Conservation (phyloP, 2,329 filamentous ascomycete genomes). For the Fusarium siculi region DNA sequence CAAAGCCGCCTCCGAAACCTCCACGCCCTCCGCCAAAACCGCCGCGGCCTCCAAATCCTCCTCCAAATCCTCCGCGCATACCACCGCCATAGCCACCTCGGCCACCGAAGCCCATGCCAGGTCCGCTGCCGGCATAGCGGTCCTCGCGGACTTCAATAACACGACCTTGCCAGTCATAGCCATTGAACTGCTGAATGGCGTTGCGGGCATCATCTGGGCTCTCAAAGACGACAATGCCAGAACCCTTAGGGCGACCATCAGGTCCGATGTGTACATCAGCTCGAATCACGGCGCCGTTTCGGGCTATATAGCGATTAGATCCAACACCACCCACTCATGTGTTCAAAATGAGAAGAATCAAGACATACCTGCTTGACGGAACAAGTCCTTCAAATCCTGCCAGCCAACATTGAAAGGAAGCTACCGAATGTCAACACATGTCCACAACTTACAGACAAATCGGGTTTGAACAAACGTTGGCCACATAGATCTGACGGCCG, state of each 20-base stretch:
- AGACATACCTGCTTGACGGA: slow-evolving; percentile 92
- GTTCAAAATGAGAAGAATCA: background rate
- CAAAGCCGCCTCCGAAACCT: slow-evolving; percentile 57
- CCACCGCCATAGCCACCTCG: slow-evolving; percentile 70
- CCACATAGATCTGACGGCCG: slow-evolving; percentile 93
- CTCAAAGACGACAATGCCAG: slow-evolving; percentile 97
- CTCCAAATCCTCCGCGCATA: slow-evolving; percentile 69
- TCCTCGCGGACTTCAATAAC: slow-evolving; percentile 95
- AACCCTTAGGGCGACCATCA: slow-evolving; percentile 94
- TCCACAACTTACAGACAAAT: slow-evolving; percentile 15
- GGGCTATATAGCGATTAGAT: slow-evolving; percentile 49
- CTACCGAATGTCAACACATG: slow-evolving; percentile 60
- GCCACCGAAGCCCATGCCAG: slow-evolving; percentile 62
- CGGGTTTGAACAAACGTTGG: slow-evolving; percentile 82
- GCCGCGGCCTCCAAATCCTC: slow-evolving; percentile 61
- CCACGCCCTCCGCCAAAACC: slow-evolving; percentile 59
- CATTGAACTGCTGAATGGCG: slow-evolving; percentile 97
- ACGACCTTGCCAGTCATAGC: slow-evolving; percentile 98
- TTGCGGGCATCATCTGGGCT: slow-evolving; percentile 93
- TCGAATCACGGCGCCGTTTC: slow-evolving; percentile 84
- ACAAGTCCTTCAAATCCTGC: slow-evolving; percentile 99
- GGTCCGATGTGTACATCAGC: slow-evolving; percentile 94
- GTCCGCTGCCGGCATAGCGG: slow-evolving; percentile 80
- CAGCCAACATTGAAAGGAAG: slow-evolving; percentile 97
- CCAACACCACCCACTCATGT: background rate